These are phyloP conservation scores for Xylariomycetidae sp. DNA, from an alignment of 2,329 filamentous ascomycete species.

Conservation along the genomic window DNA sequence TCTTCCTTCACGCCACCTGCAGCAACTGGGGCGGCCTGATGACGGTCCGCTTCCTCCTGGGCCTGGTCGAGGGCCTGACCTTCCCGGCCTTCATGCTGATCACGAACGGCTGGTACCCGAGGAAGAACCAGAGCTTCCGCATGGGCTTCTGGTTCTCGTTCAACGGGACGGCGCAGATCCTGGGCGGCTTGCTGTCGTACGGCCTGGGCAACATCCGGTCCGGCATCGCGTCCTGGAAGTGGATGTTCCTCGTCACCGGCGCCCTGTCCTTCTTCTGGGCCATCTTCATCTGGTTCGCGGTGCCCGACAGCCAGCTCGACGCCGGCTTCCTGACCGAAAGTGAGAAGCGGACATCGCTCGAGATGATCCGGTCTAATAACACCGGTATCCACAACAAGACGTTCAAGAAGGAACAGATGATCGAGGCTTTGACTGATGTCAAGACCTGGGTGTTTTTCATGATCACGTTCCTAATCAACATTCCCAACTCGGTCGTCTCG, in stretches of 20 bases:
- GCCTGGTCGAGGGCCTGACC: conserved; percentile 1
- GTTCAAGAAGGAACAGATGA: neutral
- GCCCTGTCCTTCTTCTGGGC: neutral
- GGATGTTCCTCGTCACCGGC: neutral
- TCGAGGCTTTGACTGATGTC: neutral
- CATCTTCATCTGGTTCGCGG: neutral
- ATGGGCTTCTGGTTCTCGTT: neutral
- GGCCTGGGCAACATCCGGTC: neutral
- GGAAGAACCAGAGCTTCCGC: neutral
- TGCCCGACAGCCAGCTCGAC: neutral
- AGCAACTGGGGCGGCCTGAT: neutral
- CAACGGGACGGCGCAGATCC: neutral
- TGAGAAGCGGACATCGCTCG: neutral
- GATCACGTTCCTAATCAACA: neutral
- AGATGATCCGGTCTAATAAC: neutral
- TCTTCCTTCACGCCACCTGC: neutral
- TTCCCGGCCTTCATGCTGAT: neutral
- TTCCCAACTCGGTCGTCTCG: neutral
- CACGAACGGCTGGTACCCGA: neutral
- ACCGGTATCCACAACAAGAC: neutral
- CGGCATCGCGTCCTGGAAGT: neutral
- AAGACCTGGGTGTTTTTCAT: neutral
- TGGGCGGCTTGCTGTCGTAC: neutral
- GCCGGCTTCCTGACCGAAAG: neutral
- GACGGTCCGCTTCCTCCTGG: neutral